Evolutionary conservation across 495 filamentous ascomycete genomes (phyloP).

Genomic region (Cryomyces minteri): DNA sequence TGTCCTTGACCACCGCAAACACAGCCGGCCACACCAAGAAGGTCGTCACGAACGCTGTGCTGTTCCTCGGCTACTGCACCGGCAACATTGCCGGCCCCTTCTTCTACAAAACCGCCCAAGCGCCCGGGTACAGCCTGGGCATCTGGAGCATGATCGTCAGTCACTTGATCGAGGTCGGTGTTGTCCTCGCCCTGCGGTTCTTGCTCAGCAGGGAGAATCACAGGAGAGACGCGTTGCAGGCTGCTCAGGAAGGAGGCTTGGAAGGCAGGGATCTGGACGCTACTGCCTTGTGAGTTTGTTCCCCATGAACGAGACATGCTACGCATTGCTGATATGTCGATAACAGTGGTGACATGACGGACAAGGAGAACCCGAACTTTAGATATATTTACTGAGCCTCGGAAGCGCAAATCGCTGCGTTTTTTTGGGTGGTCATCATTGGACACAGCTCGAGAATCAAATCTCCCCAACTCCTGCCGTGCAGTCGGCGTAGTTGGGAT

Average conservation of each 20-base stretch:
- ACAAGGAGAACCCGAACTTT: conserved; percentile 35
- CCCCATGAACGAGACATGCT: too few species aligned
- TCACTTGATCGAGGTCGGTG: conserved; percentile 32
- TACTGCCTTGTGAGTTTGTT: too few species aligned
- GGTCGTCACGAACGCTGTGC: conserved; percentile 38
- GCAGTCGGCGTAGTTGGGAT: too few species aligned
- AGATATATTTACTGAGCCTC: conserved; percentile 23
- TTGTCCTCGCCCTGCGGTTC: conserved; percentile 28
- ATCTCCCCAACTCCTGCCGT: too few species aligned
- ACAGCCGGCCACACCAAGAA: conserved; percentile 45
- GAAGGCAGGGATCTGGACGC: conserved; percentile 32
- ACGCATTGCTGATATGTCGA: too few species aligned
- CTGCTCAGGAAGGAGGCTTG: conserved; percentile 27
- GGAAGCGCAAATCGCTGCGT: too few species aligned
- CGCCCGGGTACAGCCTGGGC: conserved; percentile 35
- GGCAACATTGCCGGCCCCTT: conserved; percentile 40
- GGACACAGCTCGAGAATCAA: too few species aligned
- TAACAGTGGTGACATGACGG: conserved; percentile 41
- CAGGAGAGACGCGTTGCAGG: conserved; percentile 32
- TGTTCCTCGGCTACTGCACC: conserved; percentile 23
- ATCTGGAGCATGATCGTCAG: conserved; percentile 47
- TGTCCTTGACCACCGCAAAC: conserved; percentile 39
- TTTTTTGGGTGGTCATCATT: too few species aligned
- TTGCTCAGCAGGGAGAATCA: conserved; percentile 36
- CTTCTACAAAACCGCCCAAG: conserved; percentile 40